Conservation (phyloP, 805 yeast species). For the Wickerhamomyces alni region DNA sequence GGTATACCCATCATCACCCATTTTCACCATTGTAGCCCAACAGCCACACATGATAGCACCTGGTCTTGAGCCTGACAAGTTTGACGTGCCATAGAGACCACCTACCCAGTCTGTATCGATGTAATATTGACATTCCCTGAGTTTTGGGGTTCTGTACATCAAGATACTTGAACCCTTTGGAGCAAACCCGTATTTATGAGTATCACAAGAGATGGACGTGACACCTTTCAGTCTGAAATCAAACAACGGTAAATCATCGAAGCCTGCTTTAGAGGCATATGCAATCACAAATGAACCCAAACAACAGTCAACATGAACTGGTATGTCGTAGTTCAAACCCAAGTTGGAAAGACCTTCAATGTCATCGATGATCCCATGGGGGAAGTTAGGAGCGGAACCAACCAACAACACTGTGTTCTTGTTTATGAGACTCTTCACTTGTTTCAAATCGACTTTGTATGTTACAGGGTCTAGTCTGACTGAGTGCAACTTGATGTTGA, state of each 20-base stretch:
- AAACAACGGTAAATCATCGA: conserved; percentile 40
- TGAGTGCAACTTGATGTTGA: conserved; percentile 77
- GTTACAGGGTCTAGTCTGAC: conserved; percentile 69
- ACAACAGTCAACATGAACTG: conserved; percentile 94
- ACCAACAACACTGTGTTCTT: conserved; percentile 74
- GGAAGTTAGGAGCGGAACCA: conserved; percentile 96
- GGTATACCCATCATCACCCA: conserved; percentile 82
- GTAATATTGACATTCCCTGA: conserved; percentile 80
- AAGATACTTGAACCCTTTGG: conserved; percentile 94
- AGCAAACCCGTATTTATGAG: conserved; percentile 98
- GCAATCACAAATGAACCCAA: conserved; percentile 89
- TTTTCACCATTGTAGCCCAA: conserved; percentile 85
- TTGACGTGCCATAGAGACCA: conserved; percentile 94
- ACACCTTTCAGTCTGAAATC: conserved; percentile 89
- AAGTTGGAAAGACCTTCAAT: conserved; percentile 69
- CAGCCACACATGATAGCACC: conserved; percentile 98
- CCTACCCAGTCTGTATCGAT: conserved; percentile 85
- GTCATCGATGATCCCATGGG: conserved; percentile 94
- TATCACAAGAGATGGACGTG: conserved; percentile 98
- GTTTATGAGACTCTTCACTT: conserved; percentile 62
- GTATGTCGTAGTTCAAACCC: conserved; percentile 50
- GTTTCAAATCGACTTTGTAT: conserved; percentile 57
- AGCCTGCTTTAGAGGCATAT: conserved; percentile 63
- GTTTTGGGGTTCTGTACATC: conserved; percentile 69
- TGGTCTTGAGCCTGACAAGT: conserved; percentile 94